Evolutionary conservation across 1,139 yeast species (phyloP).

Genomic region (Yarrowia galli): DNA sequence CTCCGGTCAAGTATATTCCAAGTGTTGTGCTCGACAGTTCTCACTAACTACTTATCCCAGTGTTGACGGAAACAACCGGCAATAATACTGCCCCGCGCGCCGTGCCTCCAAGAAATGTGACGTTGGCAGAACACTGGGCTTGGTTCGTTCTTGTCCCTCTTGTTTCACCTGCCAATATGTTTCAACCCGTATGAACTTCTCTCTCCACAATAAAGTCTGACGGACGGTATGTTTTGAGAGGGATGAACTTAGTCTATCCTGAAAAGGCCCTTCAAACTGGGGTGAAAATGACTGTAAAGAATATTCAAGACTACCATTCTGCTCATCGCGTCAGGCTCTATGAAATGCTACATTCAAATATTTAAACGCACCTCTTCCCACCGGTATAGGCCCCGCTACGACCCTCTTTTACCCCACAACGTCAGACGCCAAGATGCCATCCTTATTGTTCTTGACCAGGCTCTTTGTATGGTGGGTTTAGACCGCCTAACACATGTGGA

Average conservation of each 20-base stretch:
- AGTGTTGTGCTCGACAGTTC: no score
- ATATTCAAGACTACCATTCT: neutral
- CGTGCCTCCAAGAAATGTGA: neutral
- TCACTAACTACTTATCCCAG: no score
- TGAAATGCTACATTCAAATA: neutral
- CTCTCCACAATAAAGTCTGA: neutral
- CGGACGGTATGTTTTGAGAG: neutral
- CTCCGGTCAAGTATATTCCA: neutral
- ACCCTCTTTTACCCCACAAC: slow-evolving; percentile 16
- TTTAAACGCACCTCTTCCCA: neutral
- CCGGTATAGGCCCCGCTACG: neutral
- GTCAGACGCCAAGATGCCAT: slow-evolving; percentile 23
- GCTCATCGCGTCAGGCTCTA: neutral
- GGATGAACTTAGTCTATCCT: neutral
- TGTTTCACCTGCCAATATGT: slow-evolving; percentile 25
- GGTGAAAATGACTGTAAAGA: no score
- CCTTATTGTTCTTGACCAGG: slow-evolving; percentile 10
- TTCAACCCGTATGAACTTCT: slow-evolving; percentile 7
- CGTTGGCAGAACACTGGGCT: neutral
- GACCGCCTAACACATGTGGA: slow-evolving; percentile 7
- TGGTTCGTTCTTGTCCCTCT: neutral
- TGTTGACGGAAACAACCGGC: no score
- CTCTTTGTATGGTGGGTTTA: neutral
- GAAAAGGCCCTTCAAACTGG: neutral
- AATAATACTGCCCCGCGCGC: no score